phyloP scores from a whole-genome alignment of 2,329 filamentous ascomycete genomes.

The Diaporthe australafricana region DNA sequence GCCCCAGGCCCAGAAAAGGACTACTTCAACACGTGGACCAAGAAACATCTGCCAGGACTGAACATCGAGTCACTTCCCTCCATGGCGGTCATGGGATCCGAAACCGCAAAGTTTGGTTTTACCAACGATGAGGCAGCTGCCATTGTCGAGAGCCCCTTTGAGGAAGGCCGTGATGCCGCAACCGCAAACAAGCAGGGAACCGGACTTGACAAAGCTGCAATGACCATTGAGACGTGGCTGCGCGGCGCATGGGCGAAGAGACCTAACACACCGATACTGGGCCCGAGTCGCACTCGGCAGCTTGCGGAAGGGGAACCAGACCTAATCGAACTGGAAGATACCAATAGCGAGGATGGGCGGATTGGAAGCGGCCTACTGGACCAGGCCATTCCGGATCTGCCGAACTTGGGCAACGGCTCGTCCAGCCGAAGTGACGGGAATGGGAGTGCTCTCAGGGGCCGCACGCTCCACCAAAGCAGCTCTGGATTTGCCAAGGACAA shows the following conservation, averaged over 20 bases:
- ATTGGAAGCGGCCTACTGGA: slow-evolving; percentile 25
- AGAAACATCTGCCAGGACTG: slow-evolving; percentile 83
- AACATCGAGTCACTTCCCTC: slow-evolving; percentile 76
- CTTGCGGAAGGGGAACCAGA: slow-evolving; percentile 63
- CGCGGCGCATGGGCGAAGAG: slow-evolving; percentile 80
- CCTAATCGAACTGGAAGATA: slow-evolving; percentile 78
- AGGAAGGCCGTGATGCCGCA: slow-evolving; percentile 57
- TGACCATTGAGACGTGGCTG: slow-evolving; percentile 91
- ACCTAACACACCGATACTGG: slow-evolving; percentile 62
- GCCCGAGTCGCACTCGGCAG: slow-evolving; percentile 41
- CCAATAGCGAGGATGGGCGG: slow-evolving; percentile 66
- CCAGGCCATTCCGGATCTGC: slow-evolving; percentile 42
- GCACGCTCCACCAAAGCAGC: slow-evolving; percentile 45
- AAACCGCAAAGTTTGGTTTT: slow-evolving; percentile 69
- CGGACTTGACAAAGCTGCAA: slow-evolving; percentile 84
- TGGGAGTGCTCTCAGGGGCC: slow-evolving; percentile 50
- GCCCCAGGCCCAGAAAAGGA: slow-evolving; percentile 87
- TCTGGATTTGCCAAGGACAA: slow-evolving; percentile 51
- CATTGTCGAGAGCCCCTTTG: slow-evolving; percentile 64
- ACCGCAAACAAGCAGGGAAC: slow-evolving; percentile 59
- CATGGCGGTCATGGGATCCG: slow-evolving; percentile 72
- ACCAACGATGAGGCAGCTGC: slow-evolving; percentile 49
- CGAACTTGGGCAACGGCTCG: slow-evolving; percentile 49
- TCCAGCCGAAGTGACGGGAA: slow-evolving; percentile 54
- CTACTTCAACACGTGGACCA: slow-evolving; percentile 85